These are phyloP conservation scores for Hirschioporus abietinus DNA, from an alignment of 768 basidiomycete species.

Conservation along the genomic window DNA sequence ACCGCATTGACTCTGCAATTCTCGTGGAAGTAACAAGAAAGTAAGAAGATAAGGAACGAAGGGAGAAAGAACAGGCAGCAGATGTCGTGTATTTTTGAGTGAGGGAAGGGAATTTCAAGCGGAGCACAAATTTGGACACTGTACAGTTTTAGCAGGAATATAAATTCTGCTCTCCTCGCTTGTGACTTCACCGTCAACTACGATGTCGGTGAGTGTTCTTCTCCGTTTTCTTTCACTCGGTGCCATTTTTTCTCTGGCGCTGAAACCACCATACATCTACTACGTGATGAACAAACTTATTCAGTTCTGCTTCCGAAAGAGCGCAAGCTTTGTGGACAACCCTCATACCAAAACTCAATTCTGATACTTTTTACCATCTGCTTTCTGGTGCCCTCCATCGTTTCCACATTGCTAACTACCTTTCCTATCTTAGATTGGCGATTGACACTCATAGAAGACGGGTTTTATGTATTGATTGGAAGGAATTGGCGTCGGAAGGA, in stretches of 20 bases:
- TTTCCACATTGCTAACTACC: too few species aligned
- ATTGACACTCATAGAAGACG: too few species aligned
- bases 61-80: not conserved
- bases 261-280: conserved; percentile 3
- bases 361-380: conserved; percentile 35
- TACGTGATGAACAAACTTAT: conserved; percentile 42
- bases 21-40: too few species aligned
- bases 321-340: conserved; percentile 71
- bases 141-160: conserved; percentile 32
- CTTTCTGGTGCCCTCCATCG: not conserved
- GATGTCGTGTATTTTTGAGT: not conserved
- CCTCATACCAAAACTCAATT: conserved; percentile 48
- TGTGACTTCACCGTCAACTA: not conserved
- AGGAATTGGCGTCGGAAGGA: not conserved
- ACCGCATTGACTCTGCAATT: too few species aligned
- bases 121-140: conserved; percentile 23
- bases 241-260: conserved; percentile 3
- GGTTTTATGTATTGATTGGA: not conserved
- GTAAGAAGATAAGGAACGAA: conserved; percentile 22
- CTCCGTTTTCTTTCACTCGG: conserved; percentile 9
- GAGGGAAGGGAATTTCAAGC: not conserved
- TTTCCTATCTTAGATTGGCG: too few species aligned
- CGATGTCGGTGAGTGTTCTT: not conserved
- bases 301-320: conserved; percentile 87
- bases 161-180: conserved; percentile 9